These are phyloP conservation scores for Cytospora leucostoma DNA, from an alignment of 2,329 filamentous ascomycete species.

Conservation along the genomic window DNA sequence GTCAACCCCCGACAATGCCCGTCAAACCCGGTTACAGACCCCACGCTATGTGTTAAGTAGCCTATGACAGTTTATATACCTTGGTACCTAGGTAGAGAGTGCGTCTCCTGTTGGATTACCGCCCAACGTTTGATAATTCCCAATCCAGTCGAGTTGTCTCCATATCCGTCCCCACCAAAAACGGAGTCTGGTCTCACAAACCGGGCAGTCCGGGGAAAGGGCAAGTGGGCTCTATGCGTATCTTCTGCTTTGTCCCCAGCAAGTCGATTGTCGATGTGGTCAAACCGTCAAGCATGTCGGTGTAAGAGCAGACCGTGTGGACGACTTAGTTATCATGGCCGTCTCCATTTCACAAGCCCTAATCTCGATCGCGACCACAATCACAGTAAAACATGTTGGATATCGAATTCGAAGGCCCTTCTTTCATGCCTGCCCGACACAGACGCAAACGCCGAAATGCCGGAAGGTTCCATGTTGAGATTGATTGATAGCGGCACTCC, in stretches of 20 bases:
- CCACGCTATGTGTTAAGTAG: background rate
- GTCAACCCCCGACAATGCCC: background rate
- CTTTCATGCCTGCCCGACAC: background rate
- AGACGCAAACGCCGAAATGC: slow-evolving; percentile 5
- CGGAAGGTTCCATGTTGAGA: slow-evolving; percentile 12
- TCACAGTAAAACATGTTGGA: background rate
- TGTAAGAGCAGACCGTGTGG: slow-evolving; percentile 2
- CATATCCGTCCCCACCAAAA: slow-evolving; percentile 7
- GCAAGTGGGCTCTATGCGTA: slow-evolving; percentile 4
- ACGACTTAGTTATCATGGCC: too few species aligned
- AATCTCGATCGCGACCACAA: too few species aligned
- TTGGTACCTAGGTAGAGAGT: too few species aligned
- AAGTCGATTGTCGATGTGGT: too few species aligned
- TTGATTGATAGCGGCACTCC: background rate
- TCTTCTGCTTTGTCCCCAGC: too few species aligned
- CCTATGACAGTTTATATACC: background rate
- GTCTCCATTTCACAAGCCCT: too few species aligned
- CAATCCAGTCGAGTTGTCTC: background rate
- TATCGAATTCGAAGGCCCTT: too few species aligned
- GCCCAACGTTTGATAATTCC: slow-evolving; percentile 1
- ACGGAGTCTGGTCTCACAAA: slow-evolving; percentile 8
- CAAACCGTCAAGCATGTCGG: slow-evolving; percentile 14
- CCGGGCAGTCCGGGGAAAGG: slow-evolving; percentile 11
- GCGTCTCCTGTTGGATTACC: background rate
- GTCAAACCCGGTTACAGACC: too few species aligned